Conservation (phyloP, 495 filamentous ascomycete genomes). For the Viridothelium virens region DNA sequence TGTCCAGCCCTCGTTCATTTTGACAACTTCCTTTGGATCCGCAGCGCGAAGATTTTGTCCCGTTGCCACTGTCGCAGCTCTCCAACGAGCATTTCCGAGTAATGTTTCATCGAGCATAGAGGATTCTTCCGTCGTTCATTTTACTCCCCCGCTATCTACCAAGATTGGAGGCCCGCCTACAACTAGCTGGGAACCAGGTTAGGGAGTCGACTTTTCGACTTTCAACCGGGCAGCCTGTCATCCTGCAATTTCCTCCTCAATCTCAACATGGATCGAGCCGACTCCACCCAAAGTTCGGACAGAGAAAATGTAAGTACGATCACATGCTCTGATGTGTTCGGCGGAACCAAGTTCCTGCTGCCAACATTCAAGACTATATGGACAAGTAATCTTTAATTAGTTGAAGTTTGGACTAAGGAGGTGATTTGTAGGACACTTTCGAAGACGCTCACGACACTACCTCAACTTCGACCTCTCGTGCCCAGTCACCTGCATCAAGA, state of each 20-base stretch:
- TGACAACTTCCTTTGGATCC: neutral
- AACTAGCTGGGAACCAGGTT: neutral
- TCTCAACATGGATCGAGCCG: neutral
- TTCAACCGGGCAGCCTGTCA: neutral
- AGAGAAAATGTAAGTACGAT: constrained; percentile 5
- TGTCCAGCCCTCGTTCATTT: neutral
- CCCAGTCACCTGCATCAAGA: constrained; percentile 9
- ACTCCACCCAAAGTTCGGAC: neutral
- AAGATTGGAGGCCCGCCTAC: neutral
- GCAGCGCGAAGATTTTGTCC: neutral
- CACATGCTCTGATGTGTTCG: neutral
- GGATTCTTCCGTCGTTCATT: neutral
- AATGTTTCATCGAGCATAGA: constrained; percentile 6
- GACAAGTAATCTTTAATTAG: neutral
- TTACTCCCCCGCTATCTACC: neutral
- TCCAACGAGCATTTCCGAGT: neutral
- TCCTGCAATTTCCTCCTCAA: neutral
- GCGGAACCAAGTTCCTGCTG: neutral
- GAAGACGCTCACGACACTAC: constrained; percentile 63
- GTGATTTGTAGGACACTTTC: constrained; percentile 56
- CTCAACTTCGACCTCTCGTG: constrained; percentile 17
- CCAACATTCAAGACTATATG: neutral
- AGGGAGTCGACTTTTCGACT: neutral
- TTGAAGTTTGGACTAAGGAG: neutral
- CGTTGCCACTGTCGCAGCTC: neutral